Percentiles rank a stretch among this genome's conserved stretches.
Evolutionary conservation across 345 rosid species (phyloP).

Genomic region (Gossypium herbaceum): DNA sequence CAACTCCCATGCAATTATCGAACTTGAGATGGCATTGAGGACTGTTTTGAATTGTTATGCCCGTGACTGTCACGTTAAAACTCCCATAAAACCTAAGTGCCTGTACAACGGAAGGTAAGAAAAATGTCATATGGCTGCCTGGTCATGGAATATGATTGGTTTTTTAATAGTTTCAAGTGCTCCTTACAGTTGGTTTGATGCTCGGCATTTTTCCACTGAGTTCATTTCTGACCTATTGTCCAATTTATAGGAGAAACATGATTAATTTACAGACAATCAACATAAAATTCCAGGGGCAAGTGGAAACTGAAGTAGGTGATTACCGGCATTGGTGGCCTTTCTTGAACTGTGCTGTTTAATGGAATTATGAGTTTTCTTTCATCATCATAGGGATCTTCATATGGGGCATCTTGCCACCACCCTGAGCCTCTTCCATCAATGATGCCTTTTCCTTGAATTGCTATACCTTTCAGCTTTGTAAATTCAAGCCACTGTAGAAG

Average conservation of each 20-base stretch:
- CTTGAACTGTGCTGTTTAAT: constrained; percentile 43
- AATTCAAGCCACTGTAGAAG: constrained; percentile 82
- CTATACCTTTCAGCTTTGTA: constrained; percentile 71
- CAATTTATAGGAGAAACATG: constrained; percentile 21
- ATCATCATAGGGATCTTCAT: constrained; percentile 54
- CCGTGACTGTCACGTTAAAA: constrained; percentile 76
- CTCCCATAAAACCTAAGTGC: constrained; percentile 96
- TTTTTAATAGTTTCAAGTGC: constrained; percentile 13
- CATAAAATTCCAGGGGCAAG: background rate
- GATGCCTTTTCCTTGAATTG: constrained; percentile 74
- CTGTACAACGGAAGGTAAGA: constrained; percentile 30
- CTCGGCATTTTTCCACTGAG: constrained; percentile 70
- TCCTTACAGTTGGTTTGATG: constrained; percentile 88
- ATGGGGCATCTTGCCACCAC: constrained; percentile 82
- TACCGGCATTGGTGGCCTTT: constrained; percentile 51
- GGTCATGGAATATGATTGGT: background rate
- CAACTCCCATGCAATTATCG: constrained; percentile 83
- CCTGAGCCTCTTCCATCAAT: constrained; percentile 95
- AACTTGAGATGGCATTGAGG: constrained; percentile 98
- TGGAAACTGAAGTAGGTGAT: constrained; percentile 1
- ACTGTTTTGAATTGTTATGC: constrained; percentile 90
- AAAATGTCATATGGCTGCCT: constrained; percentile 17
- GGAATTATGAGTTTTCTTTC: constrained; percentile 58
- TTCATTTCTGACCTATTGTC: constrained; percentile 60
- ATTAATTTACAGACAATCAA: constrained; percentile 18